Evolutionary conservation across 768 basidiomycete genomes (phyloP).

Genomic region (Cytidiella melzeri): DNA sequence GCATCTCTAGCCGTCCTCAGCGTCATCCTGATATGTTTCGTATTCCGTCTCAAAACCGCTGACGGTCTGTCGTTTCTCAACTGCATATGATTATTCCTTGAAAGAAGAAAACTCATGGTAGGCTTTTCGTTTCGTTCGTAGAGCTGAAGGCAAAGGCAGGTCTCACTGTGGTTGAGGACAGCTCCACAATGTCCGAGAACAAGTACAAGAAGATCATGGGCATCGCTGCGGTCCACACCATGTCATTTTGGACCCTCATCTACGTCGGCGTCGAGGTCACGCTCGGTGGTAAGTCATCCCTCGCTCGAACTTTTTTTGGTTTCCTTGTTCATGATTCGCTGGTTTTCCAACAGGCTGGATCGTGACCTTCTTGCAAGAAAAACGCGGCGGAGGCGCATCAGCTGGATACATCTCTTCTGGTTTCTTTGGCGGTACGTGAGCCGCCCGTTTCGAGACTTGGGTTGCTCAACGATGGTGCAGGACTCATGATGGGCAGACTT

Average conservation of each 20-base stretch:
- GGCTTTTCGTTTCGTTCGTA: too few relatives aligned
- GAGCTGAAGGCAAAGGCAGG: too few relatives aligned
- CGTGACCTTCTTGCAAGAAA: conserved; percentile 36
- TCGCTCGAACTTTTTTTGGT: neutral
- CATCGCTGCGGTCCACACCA: conserved; percentile 30
- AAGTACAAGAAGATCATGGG: conserved; percentile 31
- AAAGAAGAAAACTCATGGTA: too few relatives aligned
- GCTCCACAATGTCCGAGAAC: conserved; percentile 18
- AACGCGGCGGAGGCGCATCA: conserved; percentile 30
- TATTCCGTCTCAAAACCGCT: conserved; percentile 25
- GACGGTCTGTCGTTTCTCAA: conserved; percentile 20
- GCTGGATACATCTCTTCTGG: conserved; percentile 40
- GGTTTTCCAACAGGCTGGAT: too few relatives aligned
- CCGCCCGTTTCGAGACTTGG: neutral
- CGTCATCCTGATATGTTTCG: conserved; percentile 11
- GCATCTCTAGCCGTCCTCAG: conserved; percentile 20
- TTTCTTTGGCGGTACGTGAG: conserved; percentile 32
- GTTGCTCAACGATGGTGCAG: conserved; percentile 22
- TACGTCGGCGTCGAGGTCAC: conserved; percentile 41
- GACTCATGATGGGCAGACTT: conserved; percentile 21
- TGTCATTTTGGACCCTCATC: conserved; percentile 34
- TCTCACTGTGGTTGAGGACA: too few relatives aligned
- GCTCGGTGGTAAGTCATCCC: conserved; percentile 29
- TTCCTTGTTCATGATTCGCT: neutral
- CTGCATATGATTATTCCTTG: too few relatives aligned